A percentile compares a stretch with the other conserved stretches of the same genome.
Conservation (phyloP, 768 basidiomycete species). For the Porphyrellus cyaneotinctus region DNA sequence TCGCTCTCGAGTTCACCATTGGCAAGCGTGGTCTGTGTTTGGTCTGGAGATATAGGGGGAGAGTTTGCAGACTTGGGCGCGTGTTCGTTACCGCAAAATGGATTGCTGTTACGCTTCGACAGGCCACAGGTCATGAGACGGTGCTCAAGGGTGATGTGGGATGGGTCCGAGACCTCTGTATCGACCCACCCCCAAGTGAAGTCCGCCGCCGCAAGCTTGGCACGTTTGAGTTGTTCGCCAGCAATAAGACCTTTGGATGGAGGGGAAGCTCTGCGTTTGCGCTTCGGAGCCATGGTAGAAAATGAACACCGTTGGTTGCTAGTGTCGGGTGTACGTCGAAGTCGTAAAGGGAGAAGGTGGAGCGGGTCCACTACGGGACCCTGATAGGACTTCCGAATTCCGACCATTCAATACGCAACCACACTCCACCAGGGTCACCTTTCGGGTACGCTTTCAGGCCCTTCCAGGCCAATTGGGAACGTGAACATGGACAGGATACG, state of each 20-base stretch:
- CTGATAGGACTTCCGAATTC: conserved; percentile 22
- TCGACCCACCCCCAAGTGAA: conserved; percentile 82
- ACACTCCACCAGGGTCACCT: background rate
- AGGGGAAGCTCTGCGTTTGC: conserved; percentile 50
- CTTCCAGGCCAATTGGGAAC: too few relatives aligned
- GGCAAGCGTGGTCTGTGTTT: conserved; percentile 13
- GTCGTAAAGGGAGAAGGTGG: conserved; percentile 8
- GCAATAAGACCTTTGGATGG: conserved; percentile 50
- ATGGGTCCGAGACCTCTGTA: conserved; percentile 51
- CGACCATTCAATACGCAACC: conserved; percentile 13
- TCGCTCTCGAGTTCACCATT: conserved; percentile 54
- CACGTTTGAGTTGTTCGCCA: conserved; percentile 61
- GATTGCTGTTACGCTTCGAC: conserved; percentile 43
- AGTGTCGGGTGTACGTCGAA: background rate
- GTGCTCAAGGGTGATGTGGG: conserved; percentile 66
- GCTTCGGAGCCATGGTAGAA: conserved; percentile 51
- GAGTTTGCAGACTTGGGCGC: conserved; percentile 23
- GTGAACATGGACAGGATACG: conserved; percentile 23
- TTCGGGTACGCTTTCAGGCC: too few relatives aligned
- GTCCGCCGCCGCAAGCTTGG: conserved; percentile 43
- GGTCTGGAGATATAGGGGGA: conserved; percentile 4
- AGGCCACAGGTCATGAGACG: conserved; percentile 66
- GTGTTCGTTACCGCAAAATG: conserved; percentile 60
- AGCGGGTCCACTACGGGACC: conserved; percentile 10
- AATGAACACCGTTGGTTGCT: background rate